phyloP scores from a whole-genome alignment of 768 basidiomycete genomes.

The Phallus indusiatus region DNA sequence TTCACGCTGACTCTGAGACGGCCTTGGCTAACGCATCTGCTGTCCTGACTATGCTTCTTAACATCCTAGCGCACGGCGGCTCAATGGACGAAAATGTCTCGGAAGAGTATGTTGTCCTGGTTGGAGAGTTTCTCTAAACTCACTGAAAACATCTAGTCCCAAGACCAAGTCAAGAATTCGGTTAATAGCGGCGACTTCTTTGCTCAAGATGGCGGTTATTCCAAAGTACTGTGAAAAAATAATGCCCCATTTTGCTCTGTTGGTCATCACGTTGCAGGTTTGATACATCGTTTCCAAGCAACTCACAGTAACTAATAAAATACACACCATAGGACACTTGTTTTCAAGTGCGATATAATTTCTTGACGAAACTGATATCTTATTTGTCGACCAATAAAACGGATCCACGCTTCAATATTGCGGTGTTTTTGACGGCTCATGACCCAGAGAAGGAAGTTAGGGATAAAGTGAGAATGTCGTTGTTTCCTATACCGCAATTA shows the following conservation, averaged over 20 bases:
- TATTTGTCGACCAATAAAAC: slow-evolving; percentile 59
- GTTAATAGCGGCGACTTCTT: slow-evolving; percentile 68
- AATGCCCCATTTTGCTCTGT: slow-evolving; percentile 47
- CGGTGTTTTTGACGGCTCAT: slow-evolving; percentile 82
- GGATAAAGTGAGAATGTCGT: slow-evolving; percentile 36
- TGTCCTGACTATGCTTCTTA: slow-evolving; percentile 64
- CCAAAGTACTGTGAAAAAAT: slow-evolving; percentile 49
- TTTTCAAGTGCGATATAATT: slow-evolving; percentile 73
- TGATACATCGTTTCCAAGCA: slow-evolving; percentile 13
- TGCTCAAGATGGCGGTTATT: slow-evolving; percentile 67
- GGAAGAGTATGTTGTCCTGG: slow-evolving; percentile 35
- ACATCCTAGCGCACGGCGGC: slow-evolving; percentile 62
- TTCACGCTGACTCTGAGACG: slow-evolving; percentile 47
- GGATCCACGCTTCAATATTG: slow-evolving; percentile 63
- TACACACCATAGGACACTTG: slow-evolving; percentile 70
- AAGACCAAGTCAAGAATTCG: slow-evolving; percentile 70
- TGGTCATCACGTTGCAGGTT: slow-evolving; percentile 75
- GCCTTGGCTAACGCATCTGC: slow-evolving; percentile 64
- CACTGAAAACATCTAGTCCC: slow-evolving; percentile 30
- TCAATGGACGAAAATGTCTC: slow-evolving; percentile 37
- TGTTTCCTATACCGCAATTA: not conserved
- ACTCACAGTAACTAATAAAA: too few relatives aligned
- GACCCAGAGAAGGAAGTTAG: slow-evolving; percentile 85
- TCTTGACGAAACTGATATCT: slow-evolving; percentile 64
- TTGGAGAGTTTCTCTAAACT: not conserved